These are phyloP conservation scores for Pneumocystis murina DNA, from an alignment of 1,139 yeast genomes.

Conservation along the genomic window DNA sequence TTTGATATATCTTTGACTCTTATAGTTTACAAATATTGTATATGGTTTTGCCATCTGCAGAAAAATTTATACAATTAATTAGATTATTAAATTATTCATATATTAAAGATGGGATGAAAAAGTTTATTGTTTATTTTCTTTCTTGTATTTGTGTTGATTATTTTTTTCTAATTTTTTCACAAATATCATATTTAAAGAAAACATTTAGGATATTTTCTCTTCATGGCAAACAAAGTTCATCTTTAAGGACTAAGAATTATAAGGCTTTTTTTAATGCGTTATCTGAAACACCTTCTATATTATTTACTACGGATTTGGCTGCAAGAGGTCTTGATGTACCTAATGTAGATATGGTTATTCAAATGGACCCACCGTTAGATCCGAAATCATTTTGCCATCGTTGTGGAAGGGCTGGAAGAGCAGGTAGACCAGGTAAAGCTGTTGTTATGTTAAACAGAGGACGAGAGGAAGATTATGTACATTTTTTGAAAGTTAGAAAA, in stretches of 20 bases:
- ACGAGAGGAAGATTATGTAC: slow-evolving; percentile 68
- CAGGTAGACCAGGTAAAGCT: slow-evolving; percentile 69
- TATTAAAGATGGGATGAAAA: slow-evolving; percentile 42
- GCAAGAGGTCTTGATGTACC: slow-evolving; percentile 91
- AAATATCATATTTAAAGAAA: slow-evolving; percentile 14
- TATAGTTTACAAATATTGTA: slow-evolving; percentile 46
- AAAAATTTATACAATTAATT: slow-evolving; percentile 45
- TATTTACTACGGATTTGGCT: slow-evolving; percentile 46
- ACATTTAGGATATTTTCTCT: slow-evolving; percentile 40
- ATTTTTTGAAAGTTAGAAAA: slow-evolving; percentile 63
- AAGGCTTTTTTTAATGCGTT: slow-evolving; percentile 36
- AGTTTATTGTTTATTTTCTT: slow-evolving; percentile 80
- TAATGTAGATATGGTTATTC: slow-evolving; percentile 77
- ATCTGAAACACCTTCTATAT: slow-evolving; percentile 35
- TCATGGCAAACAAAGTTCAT: slow-evolving; percentile 72
- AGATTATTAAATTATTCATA: slow-evolving; percentile 29
- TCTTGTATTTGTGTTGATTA: slow-evolving; percentile 72
- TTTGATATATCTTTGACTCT: not conserved
- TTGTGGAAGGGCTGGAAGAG: slow-evolving; percentile 88
- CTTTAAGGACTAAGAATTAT: slow-evolving; percentile 59
- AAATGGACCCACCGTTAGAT: slow-evolving; percentile 81
- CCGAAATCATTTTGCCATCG: slow-evolving; percentile 78
- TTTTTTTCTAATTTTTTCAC: slow-evolving; percentile 44
- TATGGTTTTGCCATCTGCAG: slow-evolving; percentile 42
- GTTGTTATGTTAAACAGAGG: slow-evolving; percentile 55